Percentiles rank a stretch among this genome's conserved stretches.
These are phyloP conservation scores for Tricholoma terreum DNA, from an alignment of 768 basidiomycete genomes.

Conservation along the genomic window DNA sequence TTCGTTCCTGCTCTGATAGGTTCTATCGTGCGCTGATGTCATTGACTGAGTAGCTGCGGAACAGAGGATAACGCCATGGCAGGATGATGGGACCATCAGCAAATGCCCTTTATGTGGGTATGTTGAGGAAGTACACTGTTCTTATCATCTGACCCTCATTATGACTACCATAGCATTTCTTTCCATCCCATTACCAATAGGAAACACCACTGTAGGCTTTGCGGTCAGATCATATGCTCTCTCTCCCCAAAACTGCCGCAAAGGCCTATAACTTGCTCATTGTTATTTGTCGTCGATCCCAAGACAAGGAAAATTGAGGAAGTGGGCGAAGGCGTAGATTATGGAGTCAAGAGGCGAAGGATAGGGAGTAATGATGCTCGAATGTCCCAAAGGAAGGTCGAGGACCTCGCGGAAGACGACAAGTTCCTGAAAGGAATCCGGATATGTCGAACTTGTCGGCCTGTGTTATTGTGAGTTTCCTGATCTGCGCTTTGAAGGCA, in stretches of 20 bases:
- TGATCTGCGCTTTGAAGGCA: neutral
- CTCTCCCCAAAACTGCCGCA: constrained; percentile 74
- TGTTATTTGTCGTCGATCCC: constrained; percentile 83
- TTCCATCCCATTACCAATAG: constrained; percentile 91
- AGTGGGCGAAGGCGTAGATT: constrained; percentile 80
- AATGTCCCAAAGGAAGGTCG: constrained; percentile 34
- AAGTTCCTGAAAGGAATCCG: constrained; percentile 88
- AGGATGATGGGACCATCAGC: constrained; percentile 71
- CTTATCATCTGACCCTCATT: neutral
- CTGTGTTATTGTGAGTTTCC: constrained; percentile 66
- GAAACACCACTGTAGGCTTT: constrained; percentile 95
- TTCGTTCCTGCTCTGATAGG: constrained; percentile 26
- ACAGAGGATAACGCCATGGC: constrained; percentile 93
- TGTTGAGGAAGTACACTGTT: constrained; percentile 20
- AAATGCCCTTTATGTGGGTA: constrained; percentile 87
- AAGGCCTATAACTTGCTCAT: constrained; percentile 67
- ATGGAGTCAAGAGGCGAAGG: constrained; percentile 63
- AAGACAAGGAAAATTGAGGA: constrained; percentile 77
- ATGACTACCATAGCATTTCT: constrained; percentile 41
- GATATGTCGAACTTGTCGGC: constrained; percentile 82
- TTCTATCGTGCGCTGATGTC: constrained; percentile 4
- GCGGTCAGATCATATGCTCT: constrained; percentile 89
- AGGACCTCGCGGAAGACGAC: constrained; percentile 56
- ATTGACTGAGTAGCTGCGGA: constrained; percentile 57
- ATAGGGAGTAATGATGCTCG: constrained; percentile 23